Base-by-base conservation (phyloP, 2,329 filamentous ascomycete species). In the Microdochium paspali region DNA sequence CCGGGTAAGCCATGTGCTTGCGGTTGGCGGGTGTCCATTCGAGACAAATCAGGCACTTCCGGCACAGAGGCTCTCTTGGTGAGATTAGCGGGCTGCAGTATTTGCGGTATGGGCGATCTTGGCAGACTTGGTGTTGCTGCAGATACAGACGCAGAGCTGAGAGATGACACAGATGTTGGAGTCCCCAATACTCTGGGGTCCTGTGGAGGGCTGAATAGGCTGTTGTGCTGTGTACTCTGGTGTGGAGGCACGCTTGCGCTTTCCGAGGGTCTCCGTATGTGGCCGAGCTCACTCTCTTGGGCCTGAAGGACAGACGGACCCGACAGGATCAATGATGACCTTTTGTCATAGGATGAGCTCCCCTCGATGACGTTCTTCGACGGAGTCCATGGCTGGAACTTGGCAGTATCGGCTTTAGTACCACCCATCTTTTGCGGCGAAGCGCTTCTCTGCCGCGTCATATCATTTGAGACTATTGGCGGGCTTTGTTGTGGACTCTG, bases 241-340 rank as follows among this genome's bases (percentile, higher is more conserved):
- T 35, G 31, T 12, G 10, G 10, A 35, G 31, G n/a, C 15, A 35
- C 15, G 12, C 18, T 40, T 21, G 35, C 6, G 12, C 4, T 21
- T 10, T 20, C 12, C 20, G 15, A 21, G 18, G 15, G 10, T 21
- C 35, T 21, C n/a, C 35, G 35, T 20, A 40, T 7, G 9, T 21
- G 26, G 10, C 54, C 54, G 42, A 61, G 53, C 26, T 61, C 58
- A 26, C 39, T 55, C n/a, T 60, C 53, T 47, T 61, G 58, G 12
- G 52, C 52, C 24, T 60, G 53, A 35, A 60, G 53, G 28, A 58
- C 50, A 13, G 59, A 57, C 39, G 53, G 53, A 31, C 49, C 50
- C 4, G 57, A 53, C 12, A 55, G 46, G 2, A 49, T 24, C 45
- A 52, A 51, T 4, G 52, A 51, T 4, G 48, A 32, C 24, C 51